Conservation (phyloP, 2,329 filamentous ascomycete species). For the Colletotrichum somersetense region DNA sequence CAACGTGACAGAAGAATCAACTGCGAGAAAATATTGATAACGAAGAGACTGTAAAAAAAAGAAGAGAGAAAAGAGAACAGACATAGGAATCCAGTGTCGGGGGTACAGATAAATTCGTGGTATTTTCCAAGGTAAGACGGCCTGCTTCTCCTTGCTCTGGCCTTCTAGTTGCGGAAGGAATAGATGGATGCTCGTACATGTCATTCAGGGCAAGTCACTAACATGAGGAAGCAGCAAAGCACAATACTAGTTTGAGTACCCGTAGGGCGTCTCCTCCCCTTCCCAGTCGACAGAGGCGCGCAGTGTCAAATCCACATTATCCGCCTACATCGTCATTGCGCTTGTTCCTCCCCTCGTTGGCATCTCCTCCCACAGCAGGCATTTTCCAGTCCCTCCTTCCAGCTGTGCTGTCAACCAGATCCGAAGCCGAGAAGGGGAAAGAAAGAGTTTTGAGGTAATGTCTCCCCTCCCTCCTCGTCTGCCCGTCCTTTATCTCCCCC, state of each 20-base stretch:
- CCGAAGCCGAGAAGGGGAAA: conserved; percentile 8
- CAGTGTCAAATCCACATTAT: neutral
- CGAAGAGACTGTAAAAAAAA: neutral
- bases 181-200: neutral
- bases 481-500: conserved; percentile 46
- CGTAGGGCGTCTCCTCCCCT: conserved; percentile 11
- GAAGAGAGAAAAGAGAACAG: neutral
- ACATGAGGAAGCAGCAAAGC: conserved; percentile 15
- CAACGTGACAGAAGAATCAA: too few species aligned
- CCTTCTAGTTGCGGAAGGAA: conserved; percentile 9
- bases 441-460: conserved; percentile 35
- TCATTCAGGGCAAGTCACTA: conserved; percentile 3
- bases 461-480: conserved; percentile 31
- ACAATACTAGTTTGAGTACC: conserved; percentile 9
- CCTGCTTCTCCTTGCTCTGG: neutral
- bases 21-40: neutral
- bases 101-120: neutral
- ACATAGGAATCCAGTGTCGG: too few species aligned
- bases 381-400: conserved; percentile 11
- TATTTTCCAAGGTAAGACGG: conserved; percentile 1
- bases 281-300: neutral
- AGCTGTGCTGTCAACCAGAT: conserved; percentile 1
- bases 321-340: conserved; percentile 16
- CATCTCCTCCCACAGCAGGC: conserved; percentile 19
- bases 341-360: conserved; percentile 16